phyloP scores from a whole-genome alignment of 2,329 filamentous ascomycete species.

The Colletotrichum sojae region DNA sequence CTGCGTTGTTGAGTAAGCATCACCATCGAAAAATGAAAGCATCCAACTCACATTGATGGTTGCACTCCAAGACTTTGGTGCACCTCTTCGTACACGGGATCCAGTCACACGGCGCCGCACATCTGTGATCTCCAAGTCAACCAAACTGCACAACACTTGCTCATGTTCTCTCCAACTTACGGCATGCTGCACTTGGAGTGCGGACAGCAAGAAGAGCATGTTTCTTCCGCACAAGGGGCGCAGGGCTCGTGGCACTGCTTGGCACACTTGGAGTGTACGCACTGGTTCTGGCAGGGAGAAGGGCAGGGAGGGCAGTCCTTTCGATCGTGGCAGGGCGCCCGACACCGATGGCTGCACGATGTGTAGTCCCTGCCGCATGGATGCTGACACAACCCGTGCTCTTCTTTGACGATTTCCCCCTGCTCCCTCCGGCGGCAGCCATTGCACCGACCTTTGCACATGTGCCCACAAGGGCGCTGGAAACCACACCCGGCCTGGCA shows the following conservation, averaged over 20 bases:
- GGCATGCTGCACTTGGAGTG: constrained; percentile 68
- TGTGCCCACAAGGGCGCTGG: constrained; percentile 70
- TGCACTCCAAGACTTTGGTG: constrained; percentile 65
- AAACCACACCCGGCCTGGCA: constrained; percentile 65
- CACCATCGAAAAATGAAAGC: neutral
- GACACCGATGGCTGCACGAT: constrained; percentile 71
- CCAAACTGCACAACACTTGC: neutral
- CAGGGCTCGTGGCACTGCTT: constrained; percentile 72
- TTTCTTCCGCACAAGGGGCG: constrained; percentile 68
- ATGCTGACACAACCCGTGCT: constrained; percentile 65
- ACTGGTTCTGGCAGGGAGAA: constrained; percentile 67
- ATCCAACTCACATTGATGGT: constrained; percentile 67
- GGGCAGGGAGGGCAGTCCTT: constrained; percentile 62
- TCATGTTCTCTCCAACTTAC: constrained; percentile 48
- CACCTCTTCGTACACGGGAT: constrained; percentile 76
- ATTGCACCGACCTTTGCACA: constrained; percentile 64
- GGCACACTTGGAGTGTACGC: constrained; percentile 70
- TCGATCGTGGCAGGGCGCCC: constrained; percentile 64
- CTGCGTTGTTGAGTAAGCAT: constrained; percentile 24
- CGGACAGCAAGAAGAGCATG: constrained; percentile 68
- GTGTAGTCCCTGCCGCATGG: constrained; percentile 51
- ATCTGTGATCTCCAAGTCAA: constrained; percentile 3
- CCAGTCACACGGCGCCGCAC: constrained; percentile 77
- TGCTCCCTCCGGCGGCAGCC: constrained; percentile 59
- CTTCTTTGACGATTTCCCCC: constrained; percentile 45